These are phyloP conservation scores for Juglanconis sp. DNA, from an alignment of 2,329 filamentous ascomycete genomes.

Conservation along the genomic window DNA sequence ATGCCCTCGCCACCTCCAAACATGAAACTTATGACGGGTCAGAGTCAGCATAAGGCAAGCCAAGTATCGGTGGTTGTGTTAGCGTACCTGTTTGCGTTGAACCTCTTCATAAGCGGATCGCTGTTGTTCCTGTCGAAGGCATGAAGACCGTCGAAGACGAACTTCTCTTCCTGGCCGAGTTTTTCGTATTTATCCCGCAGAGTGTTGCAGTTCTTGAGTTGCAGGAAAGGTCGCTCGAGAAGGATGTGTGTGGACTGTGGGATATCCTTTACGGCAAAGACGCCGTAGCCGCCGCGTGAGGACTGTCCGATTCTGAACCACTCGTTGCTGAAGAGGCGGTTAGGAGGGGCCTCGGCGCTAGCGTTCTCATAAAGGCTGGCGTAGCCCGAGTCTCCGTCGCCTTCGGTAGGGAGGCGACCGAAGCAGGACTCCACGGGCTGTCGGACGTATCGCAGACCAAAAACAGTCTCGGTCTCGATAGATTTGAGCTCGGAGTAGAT, in stretches of 20 bases:
- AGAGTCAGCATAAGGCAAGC: not conserved
- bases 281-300: constrained; percentile 41
- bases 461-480: not conserved
- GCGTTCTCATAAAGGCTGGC: not conserved
- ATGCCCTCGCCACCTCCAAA: constrained; percentile 32
- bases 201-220: constrained; percentile 22
- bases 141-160: constrained; percentile 37
- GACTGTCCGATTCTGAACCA: constrained; percentile 41
- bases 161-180: constrained; percentile 29
- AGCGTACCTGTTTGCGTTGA: constrained; percentile 46
- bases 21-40: constrained; percentile 21
- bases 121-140: constrained; percentile 26
- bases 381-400: not conserved
- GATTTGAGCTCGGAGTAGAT: not conserved
- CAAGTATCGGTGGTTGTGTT: not conserved
- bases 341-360: not conserved
- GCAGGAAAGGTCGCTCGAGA: constrained; percentile 41
- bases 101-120: constrained; percentile 36
- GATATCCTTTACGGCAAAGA: constrained; percentile 41
- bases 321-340: constrained; percentile 33
- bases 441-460: not conserved
- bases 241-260: constrained; percentile 38
- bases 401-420: not conserved
- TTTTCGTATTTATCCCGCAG: constrained; percentile 34
- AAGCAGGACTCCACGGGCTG: constrained; percentile 10